Evolutionary conservation across 2,329 filamentous ascomycete species (phyloP).

Genomic region (Dactylellina haptotyla): DNA sequence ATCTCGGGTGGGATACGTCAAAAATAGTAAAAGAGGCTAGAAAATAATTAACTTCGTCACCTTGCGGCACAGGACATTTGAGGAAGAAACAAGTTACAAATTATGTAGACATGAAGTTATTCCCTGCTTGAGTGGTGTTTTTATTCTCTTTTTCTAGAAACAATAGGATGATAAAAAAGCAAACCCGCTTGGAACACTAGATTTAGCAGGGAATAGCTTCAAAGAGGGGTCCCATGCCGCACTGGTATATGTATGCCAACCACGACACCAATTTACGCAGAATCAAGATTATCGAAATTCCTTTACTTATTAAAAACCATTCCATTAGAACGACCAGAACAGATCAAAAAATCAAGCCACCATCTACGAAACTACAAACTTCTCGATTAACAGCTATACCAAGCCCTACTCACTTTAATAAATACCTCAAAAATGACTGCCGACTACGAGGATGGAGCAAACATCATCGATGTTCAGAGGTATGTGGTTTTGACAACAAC

Average conservation of each 20-base stretch:
- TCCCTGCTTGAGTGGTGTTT: constrained; percentile 1
- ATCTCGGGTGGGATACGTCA: constrained; percentile 24
- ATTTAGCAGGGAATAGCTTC: constrained; percentile 23
- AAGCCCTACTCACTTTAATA: background rate
- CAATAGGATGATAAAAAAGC: background rate
- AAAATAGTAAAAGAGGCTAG: constrained; percentile 18
- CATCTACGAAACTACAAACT: no score
- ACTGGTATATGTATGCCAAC: constrained; percentile 36
- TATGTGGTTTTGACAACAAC: background rate
- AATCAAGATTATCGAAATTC: no score
- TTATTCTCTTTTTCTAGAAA: constrained; percentile 20
- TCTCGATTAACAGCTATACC: background rate
- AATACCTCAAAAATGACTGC: constrained; percentile 5
- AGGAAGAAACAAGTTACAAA: background rate
- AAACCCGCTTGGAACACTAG: constrained; percentile 10
- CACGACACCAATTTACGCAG: background rate
- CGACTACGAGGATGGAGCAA: background rate
- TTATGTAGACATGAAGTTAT: background rate
- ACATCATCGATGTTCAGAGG: background rate
- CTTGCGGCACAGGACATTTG: background rate
- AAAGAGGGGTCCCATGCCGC: constrained; percentile 32
- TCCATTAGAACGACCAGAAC: no score
- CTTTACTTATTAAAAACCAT: background rate
- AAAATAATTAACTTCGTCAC: background rate
- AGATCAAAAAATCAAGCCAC: no score